Evolutionary conservation across 805 yeast genomes (phyloP).

Genomic region (Kluyveromyces nonfermentans): DNA sequence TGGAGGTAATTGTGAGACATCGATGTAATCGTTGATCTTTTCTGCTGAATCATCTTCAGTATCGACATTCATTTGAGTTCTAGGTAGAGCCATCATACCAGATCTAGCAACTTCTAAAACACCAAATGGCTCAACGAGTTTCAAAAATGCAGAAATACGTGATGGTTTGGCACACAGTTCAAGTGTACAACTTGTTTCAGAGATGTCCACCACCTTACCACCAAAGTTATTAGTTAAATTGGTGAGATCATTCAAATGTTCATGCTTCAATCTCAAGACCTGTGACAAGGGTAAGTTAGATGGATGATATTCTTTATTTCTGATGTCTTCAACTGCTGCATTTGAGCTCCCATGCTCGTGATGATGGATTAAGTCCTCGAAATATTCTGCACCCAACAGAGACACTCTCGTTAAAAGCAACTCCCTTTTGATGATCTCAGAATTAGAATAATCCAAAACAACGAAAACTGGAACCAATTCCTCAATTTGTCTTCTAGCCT

Average conservation of each 20-base stretch:
- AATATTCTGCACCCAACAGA: constrained; percentile 94
- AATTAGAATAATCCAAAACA: constrained; percentile 84
- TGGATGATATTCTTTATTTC: constrained; percentile 62
- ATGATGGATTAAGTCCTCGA: constrained; percentile 85
- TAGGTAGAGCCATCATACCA: constrained; percentile 97
- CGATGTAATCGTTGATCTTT: constrained; percentile 54
- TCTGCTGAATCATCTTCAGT: constrained; percentile 45
- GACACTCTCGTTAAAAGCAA: constrained; percentile 86
- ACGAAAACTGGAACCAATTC: constrained; percentile 98
- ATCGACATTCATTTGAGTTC: constrained; percentile 72
- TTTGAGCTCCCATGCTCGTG: constrained; percentile 42
- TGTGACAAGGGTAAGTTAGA: constrained; percentile 82
- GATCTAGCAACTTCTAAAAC: constrained; percentile 92
- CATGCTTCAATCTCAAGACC: constrained; percentile 88
- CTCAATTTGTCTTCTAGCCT: constrained; percentile 96
- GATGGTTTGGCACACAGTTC: constrained; percentile 93
- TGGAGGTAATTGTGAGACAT: constrained; percentile 87
- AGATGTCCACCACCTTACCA: constrained; percentile 84
- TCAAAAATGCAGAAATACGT: constrained; percentile 77
- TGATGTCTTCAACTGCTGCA: constrained; percentile 21
- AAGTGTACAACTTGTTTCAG: constrained; percentile 87
- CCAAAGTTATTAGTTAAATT: constrained; percentile 80
- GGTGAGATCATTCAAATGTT: constrained; percentile 77
- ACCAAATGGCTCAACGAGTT: constrained; percentile 90
- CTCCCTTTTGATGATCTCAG: constrained; percentile 87